Conservation (phyloP, 345 rosid species). For the Bruguiera parviflora region DNA sequence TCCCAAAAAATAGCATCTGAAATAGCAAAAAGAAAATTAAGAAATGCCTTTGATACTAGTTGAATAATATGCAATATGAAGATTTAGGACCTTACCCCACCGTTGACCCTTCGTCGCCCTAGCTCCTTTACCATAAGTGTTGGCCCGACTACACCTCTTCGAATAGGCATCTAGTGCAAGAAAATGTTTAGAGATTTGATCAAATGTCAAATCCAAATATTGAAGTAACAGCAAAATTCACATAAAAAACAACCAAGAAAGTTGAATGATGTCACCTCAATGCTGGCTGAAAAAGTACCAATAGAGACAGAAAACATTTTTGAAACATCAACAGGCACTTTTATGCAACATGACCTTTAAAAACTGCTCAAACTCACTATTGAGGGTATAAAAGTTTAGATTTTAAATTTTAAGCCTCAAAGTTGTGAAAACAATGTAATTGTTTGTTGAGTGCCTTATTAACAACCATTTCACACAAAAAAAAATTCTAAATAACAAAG, state of each 20-base stretch:
- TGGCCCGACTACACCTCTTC: conserved; percentile 80
- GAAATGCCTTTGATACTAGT: background rate
- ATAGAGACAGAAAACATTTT: background rate
- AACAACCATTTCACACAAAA: no score
- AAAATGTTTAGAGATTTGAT: conserved; percentile 5
- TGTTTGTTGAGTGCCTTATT: no score
- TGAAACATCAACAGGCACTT: background rate
- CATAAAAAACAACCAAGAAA: no score
- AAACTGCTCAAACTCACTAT: background rate
- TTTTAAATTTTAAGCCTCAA: background rate
- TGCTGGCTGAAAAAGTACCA: background rate
- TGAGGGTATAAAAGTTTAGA: background rate
- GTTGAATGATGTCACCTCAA: no score
- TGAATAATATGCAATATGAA: conserved; percentile 1
- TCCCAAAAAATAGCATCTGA: background rate
- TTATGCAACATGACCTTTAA: background rate
- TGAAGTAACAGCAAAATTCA: no score
- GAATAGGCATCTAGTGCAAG: conserved; percentile 60
- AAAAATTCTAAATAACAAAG: no score
- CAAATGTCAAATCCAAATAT: background rate
- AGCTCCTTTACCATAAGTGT: conserved; percentile 76
- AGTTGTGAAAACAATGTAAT: background rate
- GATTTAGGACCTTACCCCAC: conserved; percentile 45
- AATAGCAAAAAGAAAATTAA: background rate
- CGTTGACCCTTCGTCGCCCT: conserved; percentile 62